Evolutionary conservation across 192 early-diverging fungal species (phyloP).

Genomic region (Backusella morwellensis): DNA sequence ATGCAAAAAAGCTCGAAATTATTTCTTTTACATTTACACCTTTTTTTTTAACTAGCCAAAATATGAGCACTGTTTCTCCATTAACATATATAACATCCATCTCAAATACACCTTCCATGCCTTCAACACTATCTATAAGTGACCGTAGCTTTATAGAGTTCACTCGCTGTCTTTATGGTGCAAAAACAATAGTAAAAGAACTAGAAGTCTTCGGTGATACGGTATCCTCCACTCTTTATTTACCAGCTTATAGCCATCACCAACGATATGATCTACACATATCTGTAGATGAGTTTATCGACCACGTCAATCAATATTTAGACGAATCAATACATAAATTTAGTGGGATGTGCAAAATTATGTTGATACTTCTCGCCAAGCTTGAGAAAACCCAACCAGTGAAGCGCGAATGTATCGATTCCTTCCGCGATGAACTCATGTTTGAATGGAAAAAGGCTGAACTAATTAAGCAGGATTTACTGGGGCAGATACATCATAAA

Average conservation of each 20-base stretch:
- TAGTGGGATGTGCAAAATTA: slow-evolving; percentile 15
- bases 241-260: neutral
- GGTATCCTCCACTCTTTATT: neutral
- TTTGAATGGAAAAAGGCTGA: slow-evolving; percentile 18
- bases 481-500: neutral
- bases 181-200: slow-evolving; percentile 27
- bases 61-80: neutral
- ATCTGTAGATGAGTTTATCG: slow-evolving; percentile 13
- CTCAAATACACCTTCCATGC: neutral
- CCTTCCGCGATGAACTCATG: slow-evolving; percentile 17
- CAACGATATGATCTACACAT: neutral
- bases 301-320: slow-evolving; percentile 15
- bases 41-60: slow-evolving; percentile 1
- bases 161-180: slow-evolving; percentile 21
- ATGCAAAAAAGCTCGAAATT: neutral
- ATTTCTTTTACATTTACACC: neutral
- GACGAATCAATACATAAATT: slow-evolving; percentile 20
- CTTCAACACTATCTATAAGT: neutral
- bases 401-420: slow-evolving; percentile 16
- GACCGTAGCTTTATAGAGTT: slow-evolving; percentile 27
- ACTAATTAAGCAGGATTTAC: slow-evolving; percentile 5
- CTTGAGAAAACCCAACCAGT: slow-evolving; percentile 9
- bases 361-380: slow-evolving; percentile 15
- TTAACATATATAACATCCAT: neutral
- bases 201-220: slow-evolving; percentile 15